Percentiles rank a stretch among this genome's conserved stretches.
Evolutionary conservation across 2,329 filamentous ascomycete species (phyloP).

Genomic region (Chaetomiaceae sp.): DNA sequence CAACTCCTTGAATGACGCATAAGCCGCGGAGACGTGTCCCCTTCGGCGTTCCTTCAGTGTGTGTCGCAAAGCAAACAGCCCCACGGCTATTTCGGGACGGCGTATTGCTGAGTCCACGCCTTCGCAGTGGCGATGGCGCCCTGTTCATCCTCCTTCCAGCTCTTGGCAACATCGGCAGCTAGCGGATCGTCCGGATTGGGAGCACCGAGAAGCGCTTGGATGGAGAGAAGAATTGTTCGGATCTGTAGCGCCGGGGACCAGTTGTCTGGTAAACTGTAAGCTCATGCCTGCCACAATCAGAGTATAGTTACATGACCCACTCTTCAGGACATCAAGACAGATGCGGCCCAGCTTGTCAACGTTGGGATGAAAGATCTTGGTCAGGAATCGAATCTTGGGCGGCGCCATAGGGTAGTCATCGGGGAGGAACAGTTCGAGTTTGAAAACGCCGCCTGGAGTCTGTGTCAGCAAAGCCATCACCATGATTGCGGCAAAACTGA

Average conservation of each 20-base stretch:
- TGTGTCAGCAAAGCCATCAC: conserved; percentile 13
- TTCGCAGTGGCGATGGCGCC: conserved; percentile 87
- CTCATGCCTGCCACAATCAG: neutral
- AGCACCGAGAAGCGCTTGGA: conserved; percentile 91
- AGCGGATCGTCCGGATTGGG: conserved; percentile 98
- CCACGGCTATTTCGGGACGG: conserved; percentile 43
- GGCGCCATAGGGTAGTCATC: conserved; percentile 99
- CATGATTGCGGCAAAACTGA: neutral
- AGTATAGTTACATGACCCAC: conserved; percentile 46
- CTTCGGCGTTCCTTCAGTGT: neutral
- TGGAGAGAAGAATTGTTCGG: conserved; percentile 95
- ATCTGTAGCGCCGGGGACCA: conserved; percentile 99
- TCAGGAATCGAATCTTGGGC: conserved; percentile 96
- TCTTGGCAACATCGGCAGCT: conserved; percentile 93
- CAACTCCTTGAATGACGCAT: conserved; percentile 5
- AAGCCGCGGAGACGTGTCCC: neutral
- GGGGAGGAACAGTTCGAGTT: conserved; percentile 93
- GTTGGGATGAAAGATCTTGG: conserved; percentile 98
- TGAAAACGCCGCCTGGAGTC: conserved; percentile 70
- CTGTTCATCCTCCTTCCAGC: conserved; percentile 94
- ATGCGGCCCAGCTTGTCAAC: conserved; percentile 97
- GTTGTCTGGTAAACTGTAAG: conserved; percentile 60
- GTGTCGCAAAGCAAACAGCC: neutral
- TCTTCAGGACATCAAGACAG: conserved; percentile 95
- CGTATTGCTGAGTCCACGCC: conserved; percentile 87